Conservation (phyloP, 1,284 basidiomycete species). For the Melampsora occidentalis region DNA sequence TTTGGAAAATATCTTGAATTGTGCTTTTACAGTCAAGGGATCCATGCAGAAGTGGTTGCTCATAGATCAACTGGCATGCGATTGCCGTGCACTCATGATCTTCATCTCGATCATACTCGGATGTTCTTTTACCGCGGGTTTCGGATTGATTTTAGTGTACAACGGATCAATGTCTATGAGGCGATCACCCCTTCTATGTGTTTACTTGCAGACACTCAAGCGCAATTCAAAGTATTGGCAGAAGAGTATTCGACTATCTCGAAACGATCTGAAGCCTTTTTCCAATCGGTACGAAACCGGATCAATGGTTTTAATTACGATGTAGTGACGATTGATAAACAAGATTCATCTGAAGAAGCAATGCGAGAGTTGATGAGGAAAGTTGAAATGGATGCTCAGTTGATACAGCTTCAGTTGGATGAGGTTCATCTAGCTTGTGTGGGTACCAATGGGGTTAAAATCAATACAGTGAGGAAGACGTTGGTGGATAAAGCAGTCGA, state of each 20-base stretch:
- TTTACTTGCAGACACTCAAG: constrained; percentile 78
- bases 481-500: constrained; percentile 93
- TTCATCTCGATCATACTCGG: constrained; percentile 86
- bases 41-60: constrained; percentile 54
- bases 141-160: constrained; percentile 85
- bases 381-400: constrained; percentile 25
- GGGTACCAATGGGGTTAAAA: constrained; percentile 77
- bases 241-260: constrained; percentile 76
- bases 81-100: constrained; percentile 76
- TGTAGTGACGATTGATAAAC: constrained; percentile 34
- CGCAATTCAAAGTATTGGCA: constrained; percentile 83
- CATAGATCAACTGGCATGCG: constrained; percentile 9
- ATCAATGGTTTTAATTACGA: constrained; percentile 58
- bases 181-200: constrained; percentile 83
- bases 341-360: constrained; percentile 57
- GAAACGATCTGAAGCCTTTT: constrained; percentile 65
- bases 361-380: constrained; percentile 72
- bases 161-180: constrained; percentile 77
- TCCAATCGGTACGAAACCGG: constrained; percentile 60
- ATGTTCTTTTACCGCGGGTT: constrained; percentile 72
- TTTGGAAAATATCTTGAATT: constrained; percentile 89
- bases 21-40: constrained; percentile 79
- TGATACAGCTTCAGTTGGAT: constrained; percentile 33
- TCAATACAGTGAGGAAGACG: constrained; percentile 81
- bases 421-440: constrained; percentile 72